Evolutionary conservation across 306 rosid species (phyloP).

Genomic region (Casuarina glauca): DNA sequence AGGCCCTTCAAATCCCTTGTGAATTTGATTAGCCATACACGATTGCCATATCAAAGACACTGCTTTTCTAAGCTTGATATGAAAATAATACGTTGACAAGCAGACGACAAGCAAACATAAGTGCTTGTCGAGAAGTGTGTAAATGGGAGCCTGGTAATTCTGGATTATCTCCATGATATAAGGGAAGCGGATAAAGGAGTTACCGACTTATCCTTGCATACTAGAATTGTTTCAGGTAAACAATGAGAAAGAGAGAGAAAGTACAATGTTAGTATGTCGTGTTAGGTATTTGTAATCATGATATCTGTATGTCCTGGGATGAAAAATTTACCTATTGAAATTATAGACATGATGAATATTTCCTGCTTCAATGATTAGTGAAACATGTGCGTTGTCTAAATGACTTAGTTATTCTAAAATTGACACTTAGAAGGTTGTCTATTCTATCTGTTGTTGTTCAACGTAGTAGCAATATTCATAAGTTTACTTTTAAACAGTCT

Average conservation of each 20-base stretch:
- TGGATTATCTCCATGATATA: background rate
- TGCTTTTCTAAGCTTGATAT: background rate
- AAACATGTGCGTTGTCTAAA: conserved; percentile 5
- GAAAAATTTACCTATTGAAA: background rate
- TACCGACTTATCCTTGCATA: background rate
- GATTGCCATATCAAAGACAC: background rate
- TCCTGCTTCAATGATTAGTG: background rate
- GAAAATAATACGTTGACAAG: background rate
- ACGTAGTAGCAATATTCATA: background rate
- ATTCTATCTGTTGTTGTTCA: background rate
- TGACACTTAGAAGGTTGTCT: background rate
- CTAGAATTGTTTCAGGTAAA: background rate
- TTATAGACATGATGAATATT: background rate
- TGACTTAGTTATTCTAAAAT: background rate
- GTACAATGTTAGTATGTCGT: background rate
- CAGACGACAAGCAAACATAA: background rate
- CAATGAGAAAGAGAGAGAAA: background rate
- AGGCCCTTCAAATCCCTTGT: background rate
- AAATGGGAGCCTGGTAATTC: background rate
- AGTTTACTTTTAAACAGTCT: background rate
- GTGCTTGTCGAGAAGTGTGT: background rate
- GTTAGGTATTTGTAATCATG: background rate
- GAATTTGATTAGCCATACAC: background rate
- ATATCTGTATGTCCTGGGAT: background rate
- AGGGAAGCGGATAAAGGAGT: background rate